phyloP scores from a whole-genome alignment of 345 rosid species.

The Camelina neglecta region DNA sequence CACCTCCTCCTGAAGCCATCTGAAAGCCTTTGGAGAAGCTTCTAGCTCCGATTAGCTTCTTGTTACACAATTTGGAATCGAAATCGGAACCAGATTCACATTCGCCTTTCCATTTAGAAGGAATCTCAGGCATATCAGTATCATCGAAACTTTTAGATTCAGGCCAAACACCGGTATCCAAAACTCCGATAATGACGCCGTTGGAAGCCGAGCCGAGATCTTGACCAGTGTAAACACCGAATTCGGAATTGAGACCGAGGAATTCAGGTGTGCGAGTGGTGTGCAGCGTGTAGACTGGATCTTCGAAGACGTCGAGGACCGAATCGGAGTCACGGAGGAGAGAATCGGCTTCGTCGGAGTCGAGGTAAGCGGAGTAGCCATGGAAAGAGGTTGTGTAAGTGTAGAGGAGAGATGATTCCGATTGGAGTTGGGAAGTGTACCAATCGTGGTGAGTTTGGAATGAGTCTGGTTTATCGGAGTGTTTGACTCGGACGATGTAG shows the following conservation, averaged over 20 bases:
- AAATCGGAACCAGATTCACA: constrained; percentile 82
- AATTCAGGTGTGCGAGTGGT: constrained; percentile 85
- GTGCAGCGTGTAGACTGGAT: constrained; percentile 71
- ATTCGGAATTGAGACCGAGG: constrained; percentile 62
- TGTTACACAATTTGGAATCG: constrained; percentile 63
- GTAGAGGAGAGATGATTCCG: constrained; percentile 61
- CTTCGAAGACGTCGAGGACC: constrained; percentile 75
- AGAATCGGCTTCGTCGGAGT: constrained; percentile 53
- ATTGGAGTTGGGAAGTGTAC: constrained; percentile 65
- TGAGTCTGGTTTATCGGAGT: constrained; percentile 58
- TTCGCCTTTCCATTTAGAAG: constrained; percentile 70
- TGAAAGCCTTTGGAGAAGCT: constrained; percentile 73
- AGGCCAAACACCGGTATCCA: constrained; percentile 95
- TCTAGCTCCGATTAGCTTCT: constrained; percentile 82
- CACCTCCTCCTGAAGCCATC: constrained; percentile 61
- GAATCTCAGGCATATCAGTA: constrained; percentile 67
- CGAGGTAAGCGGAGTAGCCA: constrained; percentile 79
- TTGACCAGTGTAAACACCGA: constrained; percentile 44
- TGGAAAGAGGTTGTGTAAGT: constrained; percentile 62
- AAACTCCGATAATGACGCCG: constrained; percentile 75
- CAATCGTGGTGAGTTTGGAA: constrained; percentile 70
- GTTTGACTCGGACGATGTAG: constrained; percentile 80
- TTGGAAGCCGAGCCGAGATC: constrained; percentile 50
- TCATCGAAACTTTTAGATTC: constrained; percentile 75
- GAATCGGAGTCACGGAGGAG: constrained; percentile 52